These are phyloP conservation scores for Mycena amicta DNA, from an alignment of 768 basidiomycete genomes.

Conservation along the genomic window DNA sequence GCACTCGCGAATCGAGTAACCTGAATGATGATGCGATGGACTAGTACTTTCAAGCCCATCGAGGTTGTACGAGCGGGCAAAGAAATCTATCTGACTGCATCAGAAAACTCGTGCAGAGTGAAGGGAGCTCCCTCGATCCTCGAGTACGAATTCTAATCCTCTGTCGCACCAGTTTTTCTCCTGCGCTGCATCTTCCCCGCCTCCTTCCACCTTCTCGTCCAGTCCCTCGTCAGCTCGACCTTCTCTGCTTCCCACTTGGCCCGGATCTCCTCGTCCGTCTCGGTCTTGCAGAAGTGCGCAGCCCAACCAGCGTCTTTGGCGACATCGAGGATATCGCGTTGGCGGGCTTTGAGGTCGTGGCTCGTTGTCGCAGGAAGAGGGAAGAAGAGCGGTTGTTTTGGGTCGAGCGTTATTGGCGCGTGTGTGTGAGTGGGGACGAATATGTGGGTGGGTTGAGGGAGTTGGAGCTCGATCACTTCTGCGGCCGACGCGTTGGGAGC, in stretches of 20 bases:
- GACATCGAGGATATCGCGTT: conserved; percentile 52
- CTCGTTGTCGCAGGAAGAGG: conserved; percentile 39
- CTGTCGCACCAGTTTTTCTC: conserved; percentile 33
- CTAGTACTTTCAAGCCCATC: too few species aligned
- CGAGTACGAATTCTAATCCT: too few species aligned
- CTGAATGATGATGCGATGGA: too few species aligned
- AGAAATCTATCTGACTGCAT: too few species aligned
- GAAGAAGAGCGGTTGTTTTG: conserved; percentile 65
- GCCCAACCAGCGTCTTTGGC: conserved; percentile 52
- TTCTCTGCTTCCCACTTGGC: conserved; percentile 73
- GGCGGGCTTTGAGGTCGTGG: conserved; percentile 33
- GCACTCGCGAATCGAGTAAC: too few species aligned
- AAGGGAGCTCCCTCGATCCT: too few species aligned
- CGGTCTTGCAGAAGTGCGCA: conserved; percentile 55
- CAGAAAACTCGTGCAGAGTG: too few species aligned
- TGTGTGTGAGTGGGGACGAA: conserved; percentile 13
- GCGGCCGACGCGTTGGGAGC: conserved; percentile 31
- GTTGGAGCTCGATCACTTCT: conserved; percentile 26
- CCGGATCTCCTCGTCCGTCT: conserved; percentile 61
- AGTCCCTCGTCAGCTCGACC: conserved; percentile 67
- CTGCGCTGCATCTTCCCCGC: conserved; percentile 67
- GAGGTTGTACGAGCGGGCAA: too few species aligned
- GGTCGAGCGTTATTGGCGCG: conserved; percentile 44
- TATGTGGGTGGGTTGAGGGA: conserved; percentile 17
- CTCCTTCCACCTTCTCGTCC: conserved; percentile 79